Conservation (phyloP, 306 rosid species). For the Casuarina cunninghamiana region DNA sequence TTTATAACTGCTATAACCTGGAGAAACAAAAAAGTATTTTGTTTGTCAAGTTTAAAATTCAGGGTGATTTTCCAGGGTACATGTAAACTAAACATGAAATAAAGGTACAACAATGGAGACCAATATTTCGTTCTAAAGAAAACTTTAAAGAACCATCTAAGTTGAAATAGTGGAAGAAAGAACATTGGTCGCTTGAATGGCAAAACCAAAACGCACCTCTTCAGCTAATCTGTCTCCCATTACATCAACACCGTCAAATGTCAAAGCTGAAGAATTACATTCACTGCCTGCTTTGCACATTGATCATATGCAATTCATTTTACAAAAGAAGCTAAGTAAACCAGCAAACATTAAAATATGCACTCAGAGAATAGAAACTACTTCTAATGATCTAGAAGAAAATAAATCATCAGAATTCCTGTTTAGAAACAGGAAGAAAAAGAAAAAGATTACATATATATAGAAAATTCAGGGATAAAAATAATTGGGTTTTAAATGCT, state of each 20-base stretch:
- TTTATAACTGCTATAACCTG: constrained; percentile 67
- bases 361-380: constrained; percentile 11
- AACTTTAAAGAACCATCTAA: not conserved
- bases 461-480: not conserved
- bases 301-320: constrained; percentile 32
- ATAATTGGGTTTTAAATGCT: not conserved
- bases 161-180: not conserved
- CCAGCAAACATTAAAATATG: constrained; percentile 7
- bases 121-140: not conserved
- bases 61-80: not conserved
- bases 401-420: too few species aligned
- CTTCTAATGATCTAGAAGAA: not conserved
- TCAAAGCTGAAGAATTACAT: constrained; percentile 60
- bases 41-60: constrained; percentile 17
- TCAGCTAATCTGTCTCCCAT: constrained; percentile 82
- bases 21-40: not conserved
- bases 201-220: constrained; percentile 50
- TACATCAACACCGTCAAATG: constrained; percentile 85
- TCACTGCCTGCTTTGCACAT: constrained; percentile 67
- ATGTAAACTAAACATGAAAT: not conserved
- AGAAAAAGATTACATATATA: too few species aligned
- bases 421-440: not conserved
- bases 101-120: not conserved
- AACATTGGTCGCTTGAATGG: constrained; percentile 11
- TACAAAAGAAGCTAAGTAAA: constrained; percentile 14